phyloP scores from a whole-genome alignment of 768 basidiomycete genomes.

The Leccinum variicolor region DNA sequence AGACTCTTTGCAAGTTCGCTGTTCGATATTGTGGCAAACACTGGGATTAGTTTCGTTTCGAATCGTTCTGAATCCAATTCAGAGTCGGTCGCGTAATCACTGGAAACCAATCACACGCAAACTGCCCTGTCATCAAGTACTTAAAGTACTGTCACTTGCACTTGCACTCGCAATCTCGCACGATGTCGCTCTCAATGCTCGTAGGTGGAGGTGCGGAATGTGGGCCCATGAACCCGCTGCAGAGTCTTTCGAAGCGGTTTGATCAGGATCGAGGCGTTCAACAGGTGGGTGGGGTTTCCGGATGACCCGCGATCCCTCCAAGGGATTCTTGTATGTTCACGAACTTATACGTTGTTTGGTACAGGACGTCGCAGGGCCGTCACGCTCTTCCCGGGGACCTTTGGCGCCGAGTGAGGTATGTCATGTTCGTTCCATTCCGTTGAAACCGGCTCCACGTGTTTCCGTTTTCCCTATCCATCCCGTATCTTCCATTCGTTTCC shows the following conservation, averaged over 20 bases:
- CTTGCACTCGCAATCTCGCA: background rate
- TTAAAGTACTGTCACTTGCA: background rate
- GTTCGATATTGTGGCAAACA: background rate
- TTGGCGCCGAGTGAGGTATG: constrained; percentile 64
- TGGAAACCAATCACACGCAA: too few relatives aligned
- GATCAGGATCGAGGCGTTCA: constrained; percentile 76
- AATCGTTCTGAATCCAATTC: background rate
- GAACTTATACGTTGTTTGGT: background rate
- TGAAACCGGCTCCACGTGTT: constrained; percentile 6
- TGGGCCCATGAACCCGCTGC: constrained; percentile 81
- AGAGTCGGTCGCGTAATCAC: background rate
- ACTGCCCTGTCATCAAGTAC: background rate
- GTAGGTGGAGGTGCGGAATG: constrained; percentile 67
- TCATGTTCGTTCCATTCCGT: background rate
- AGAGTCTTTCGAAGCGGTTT: constrained; percentile 74
- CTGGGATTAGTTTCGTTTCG: background rate
- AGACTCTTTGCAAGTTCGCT: background rate
- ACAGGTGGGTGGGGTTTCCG: constrained; percentile 50
- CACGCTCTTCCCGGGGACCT: constrained; percentile 30
- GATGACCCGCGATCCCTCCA: background rate
- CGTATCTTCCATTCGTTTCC: background rate
- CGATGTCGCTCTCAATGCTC: constrained; percentile 76
- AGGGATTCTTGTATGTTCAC: background rate
- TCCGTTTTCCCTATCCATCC: constrained; percentile 1
- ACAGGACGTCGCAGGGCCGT: constrained; percentile 69